Base-by-base conservation (phyloP, 305 asterid species). In the Nicotiana rustica region DNA sequence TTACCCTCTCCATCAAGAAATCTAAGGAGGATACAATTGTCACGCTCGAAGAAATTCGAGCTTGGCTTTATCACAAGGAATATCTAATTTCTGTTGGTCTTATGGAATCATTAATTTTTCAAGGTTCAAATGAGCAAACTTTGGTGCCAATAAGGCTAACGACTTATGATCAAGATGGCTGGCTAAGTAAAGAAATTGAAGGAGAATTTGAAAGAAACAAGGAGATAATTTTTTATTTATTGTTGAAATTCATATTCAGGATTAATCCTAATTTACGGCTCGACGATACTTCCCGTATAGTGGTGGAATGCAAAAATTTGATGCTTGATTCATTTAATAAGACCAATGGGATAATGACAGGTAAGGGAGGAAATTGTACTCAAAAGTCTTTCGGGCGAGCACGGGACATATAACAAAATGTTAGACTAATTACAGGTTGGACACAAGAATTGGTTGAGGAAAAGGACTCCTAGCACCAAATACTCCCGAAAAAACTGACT, bases 31-130 rank as follows among this genome's bases (percentile, higher is more conserved):
- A 9, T 69, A 4, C 33, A 10, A 38, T 18, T 69, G 38, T 38
- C 12, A 21, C 10, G 2, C 41, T 38, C 18, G 57, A 69, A 69
- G 77, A 69, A 69, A 69, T 3, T 69, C 77, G n/a, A 41, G 77
- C 59, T 18, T 69, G 77, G 77, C 18, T 69, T 18, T 69, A 41
- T 41, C 77, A 41, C 57, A 69, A 38, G 77, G 77, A 69, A n/a
- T 57, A 69, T 9, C 18, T 69, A 38, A n/a, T 69, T 69, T 69
- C 59, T 12, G 56, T 69, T 15, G 15, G 4, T 38, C 1, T n/a
- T 31, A 25, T 41, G 77, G 57, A 69, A 1, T 17, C 77, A 69
- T 33, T 33, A 33, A 17, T 38, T 1, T 8, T 38, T 69, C 77
- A 69, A 69, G 12, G 29, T 1, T 10, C 57, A 18, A 69, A 38